These are phyloP conservation scores for Phlegmacium glaucopus DNA, from an alignment of 768 basidiomycete genomes.

Conservation along the genomic window DNA sequence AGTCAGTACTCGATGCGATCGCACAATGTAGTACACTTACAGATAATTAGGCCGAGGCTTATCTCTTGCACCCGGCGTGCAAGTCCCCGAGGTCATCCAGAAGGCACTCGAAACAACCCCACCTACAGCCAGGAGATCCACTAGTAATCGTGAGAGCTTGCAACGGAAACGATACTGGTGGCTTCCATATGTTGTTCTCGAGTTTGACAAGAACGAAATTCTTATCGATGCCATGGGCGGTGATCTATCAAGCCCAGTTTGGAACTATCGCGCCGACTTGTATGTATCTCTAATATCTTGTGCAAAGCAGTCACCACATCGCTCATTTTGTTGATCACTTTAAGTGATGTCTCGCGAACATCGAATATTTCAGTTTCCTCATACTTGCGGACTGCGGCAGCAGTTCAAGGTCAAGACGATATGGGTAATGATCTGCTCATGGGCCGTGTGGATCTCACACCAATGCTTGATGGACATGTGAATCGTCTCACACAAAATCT, in stretches of 20 bases:
- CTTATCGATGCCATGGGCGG: constrained; percentile 95
- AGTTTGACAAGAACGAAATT: constrained; percentile 97
- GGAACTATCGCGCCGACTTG: constrained; percentile 98
- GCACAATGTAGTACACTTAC: not conserved
- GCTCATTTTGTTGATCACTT: constrained; percentile 3
- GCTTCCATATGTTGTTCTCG: constrained; percentile 96
- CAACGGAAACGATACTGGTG: constrained; percentile 94
- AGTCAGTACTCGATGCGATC: constrained; percentile 17
- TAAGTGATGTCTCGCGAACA: constrained; percentile 90
- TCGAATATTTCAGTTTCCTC: constrained; percentile 91
- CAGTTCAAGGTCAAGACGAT: constrained; percentile 74
- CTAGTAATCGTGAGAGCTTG: constrained; percentile 84
- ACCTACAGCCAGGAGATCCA: constrained; percentile 44
- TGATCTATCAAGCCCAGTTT: constrained; percentile 84
- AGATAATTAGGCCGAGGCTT: constrained; percentile 66
- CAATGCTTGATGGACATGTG: constrained; percentile 76
- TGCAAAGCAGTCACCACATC: too few relatives aligned
- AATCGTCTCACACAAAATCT: constrained; percentile 18
- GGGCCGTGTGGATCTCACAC: constrained; percentile 88
- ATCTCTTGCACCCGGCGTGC: constrained; percentile 70
- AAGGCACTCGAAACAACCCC: constrained; percentile 68
- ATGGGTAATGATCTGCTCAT: constrained; percentile 98
- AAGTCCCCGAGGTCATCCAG: constrained; percentile 82
- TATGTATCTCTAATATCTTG: constrained; percentile 39
- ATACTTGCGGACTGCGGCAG: constrained; percentile 81